Evolutionary conservation across 768 basidiomycete genomes (phyloP), one percentile per base, ranked within the genome.

Genomic region (Hygrophoropsis aurantiaca): DNA sequence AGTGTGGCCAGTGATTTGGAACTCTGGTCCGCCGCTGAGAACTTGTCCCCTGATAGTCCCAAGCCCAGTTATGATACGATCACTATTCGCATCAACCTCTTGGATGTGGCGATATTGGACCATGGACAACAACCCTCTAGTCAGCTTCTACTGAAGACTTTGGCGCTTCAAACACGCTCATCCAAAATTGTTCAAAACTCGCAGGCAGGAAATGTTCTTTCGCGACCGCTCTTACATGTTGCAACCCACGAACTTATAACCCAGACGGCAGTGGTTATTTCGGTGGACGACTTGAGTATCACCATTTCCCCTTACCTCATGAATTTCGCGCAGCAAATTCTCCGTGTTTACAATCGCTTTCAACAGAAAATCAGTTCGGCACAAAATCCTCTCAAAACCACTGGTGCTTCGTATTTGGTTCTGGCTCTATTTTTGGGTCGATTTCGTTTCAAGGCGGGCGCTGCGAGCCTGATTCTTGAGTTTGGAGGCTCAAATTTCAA

Each of bases 391-490:
- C 56, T 34, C 5, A 2, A 19, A 7, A 35, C 19, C 18, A 40
- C 5, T 33, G 16, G 27, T 30, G 51, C 44, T 33, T 67, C 50
- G 45, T 54, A 68, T 36, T 32, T 58, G 6, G 74, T 81, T 42
- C 35, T 77, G 11, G 62, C 74, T 5, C 58, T 77, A 5, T 65
- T 66, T 27, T 54, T 84, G 40, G 69, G 65, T 6, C 69, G 60
- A 7, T 52, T 85, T 35, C 72, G 71, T 21, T 57, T 87, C n/a
- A 78, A 75, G 45, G 85, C 85, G 7, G 82, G 79, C 5, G 85
- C 87, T 6, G 84, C 85, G 57, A 88, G 82, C 56, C 70, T 90
- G 23, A 69, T 79, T 15, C 76, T 87, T 45, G 87, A 85, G 43
- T 73, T 84, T 45, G 77, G 76, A 13, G 57, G 78, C 20, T 64